A percentile compares a stretch with the other conserved stretches of the same genome.
phyloP scores from a whole-genome alignment of 371 early-diverging fungal species.

The Rhizopus microsporus region DNA sequence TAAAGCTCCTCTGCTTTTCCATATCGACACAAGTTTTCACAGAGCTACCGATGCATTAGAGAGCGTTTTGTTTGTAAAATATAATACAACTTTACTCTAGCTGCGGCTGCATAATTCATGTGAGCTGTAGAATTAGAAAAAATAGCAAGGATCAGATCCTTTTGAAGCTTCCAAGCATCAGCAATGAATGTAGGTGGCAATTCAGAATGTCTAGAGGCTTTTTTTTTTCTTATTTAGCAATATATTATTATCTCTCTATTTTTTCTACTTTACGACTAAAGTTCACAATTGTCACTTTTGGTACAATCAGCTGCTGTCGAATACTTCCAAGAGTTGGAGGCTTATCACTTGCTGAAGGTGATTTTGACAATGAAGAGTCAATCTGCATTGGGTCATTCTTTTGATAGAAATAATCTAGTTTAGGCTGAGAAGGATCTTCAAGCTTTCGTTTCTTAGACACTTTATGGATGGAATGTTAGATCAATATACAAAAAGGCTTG shows the following conservation, averaged over 20 bases:
- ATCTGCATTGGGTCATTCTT: constrained; percentile 19
- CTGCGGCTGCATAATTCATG: constrained; percentile 2
- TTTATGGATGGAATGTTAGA: background rate
- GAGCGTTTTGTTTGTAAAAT: constrained; percentile 7
- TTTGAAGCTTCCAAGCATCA: constrained; percentile 64
- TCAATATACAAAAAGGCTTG: background rate
- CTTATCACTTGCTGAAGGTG: background rate
- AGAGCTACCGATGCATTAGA: constrained; percentile 30
- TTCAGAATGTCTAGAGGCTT: constrained; percentile 52
- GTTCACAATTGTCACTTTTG: constrained; percentile 63
- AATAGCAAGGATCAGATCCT: constrained; percentile 57
- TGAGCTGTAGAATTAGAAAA: background rate
- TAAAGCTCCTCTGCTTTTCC: constrained; percentile 70
- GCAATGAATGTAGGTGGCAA: constrained; percentile 66
- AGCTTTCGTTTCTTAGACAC: constrained; percentile 8
- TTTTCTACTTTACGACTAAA: constrained; percentile 54
- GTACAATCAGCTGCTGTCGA: constrained; percentile 17
- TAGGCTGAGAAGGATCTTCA: constrained; percentile 15
- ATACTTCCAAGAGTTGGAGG: constrained; percentile 17
- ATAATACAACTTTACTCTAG: constrained; percentile 1
- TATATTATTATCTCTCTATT: background rate
- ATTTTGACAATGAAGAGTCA: constrained; percentile 2
- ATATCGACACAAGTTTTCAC: constrained; percentile 80
- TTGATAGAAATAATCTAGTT: constrained; percentile 3
- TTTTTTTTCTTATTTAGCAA: constrained; percentile 1